Conservation (phyloP, 2,329 filamentous ascomycete species). For the Albifimbria verrucaria region DNA sequence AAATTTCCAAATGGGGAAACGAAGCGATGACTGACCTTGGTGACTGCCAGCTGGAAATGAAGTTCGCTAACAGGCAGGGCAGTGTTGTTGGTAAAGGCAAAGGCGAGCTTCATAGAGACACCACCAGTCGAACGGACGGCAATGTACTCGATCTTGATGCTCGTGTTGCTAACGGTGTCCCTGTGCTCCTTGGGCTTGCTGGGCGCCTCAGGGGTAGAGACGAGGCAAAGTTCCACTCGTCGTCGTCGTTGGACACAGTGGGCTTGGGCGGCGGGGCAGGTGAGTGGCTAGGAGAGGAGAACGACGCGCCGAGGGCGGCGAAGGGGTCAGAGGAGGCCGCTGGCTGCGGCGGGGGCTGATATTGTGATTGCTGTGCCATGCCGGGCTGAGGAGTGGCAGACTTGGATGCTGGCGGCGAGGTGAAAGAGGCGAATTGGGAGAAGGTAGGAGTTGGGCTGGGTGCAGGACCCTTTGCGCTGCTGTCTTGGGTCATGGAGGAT, state of each 20-base stretch:
- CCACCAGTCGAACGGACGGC: conserved; percentile 57
- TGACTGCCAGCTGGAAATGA: conserved; percentile 89
- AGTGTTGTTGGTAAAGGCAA: conserved; percentile 81
- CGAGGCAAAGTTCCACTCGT: conserved; percentile 93
- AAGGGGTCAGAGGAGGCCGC: conserved; percentile 47
- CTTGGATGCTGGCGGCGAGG: conserved; percentile 49
- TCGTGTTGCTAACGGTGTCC: conserved; percentile 65
- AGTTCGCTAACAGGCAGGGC: conserved; percentile 70
- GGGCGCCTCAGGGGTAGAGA: conserved; percentile 64
- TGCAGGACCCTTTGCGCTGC: conserved; percentile 46
- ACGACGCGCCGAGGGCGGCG: conserved; percentile 39
- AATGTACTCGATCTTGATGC: conserved; percentile 69
- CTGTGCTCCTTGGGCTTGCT: conserved; percentile 59
- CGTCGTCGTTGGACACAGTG: conserved; percentile 58
- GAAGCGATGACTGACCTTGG: conserved; percentile 63
- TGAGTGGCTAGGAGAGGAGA: conserved; percentile 23
- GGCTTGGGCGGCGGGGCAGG: conserved; percentile 19
- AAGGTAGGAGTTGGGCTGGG: conserved; percentile 45
- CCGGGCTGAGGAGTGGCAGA: conserved; percentile 51
- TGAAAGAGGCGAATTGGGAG: conserved; percentile 53
- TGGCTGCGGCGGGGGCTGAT: conserved; percentile 34
- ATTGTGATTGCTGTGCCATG: conserved; percentile 42
- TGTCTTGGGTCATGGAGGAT: conserved; percentile 61
- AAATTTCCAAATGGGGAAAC: not conserved
- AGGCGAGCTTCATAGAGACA: conserved; percentile 65